Base-by-base conservation (phyloP, 2,329 filamentous ascomycete genomes). In the Penicillium sp. region DNA sequence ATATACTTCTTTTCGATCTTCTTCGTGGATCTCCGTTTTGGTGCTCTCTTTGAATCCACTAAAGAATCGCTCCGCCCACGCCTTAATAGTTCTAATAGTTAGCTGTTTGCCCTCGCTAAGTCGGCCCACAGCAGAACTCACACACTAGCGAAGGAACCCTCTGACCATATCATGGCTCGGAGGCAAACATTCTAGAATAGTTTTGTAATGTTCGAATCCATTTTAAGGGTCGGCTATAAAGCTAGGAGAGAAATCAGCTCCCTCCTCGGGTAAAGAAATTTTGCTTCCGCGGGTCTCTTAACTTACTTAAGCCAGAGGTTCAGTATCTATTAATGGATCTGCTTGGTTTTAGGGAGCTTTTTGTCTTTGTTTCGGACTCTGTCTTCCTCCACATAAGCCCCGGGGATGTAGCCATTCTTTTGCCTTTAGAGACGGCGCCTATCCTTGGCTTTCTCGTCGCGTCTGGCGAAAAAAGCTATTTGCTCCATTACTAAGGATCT, bases 91-190 rank as follows among this genome's bases (percentile, higher is more conserved):
- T 51, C 18, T 54, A 22, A 57, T 58, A 26, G 56, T 54, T n/a
- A 18, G 53, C 20, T 51, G 12, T 51, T 49, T 15, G 43, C 56
- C 55, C 29, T 61, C 51, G 46, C 48, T 53, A 47, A 52, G 56
- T 41, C 43, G 52, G 9, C 54, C 49, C 46, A n/a, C n/a, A 35
- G 49, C 42, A 3, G 15, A 25, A 47, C 55, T n/a, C 52, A 25
- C 26, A 12, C 58, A 61, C 53, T 29, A 61, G 26, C 51, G 49
- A 27, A 61, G 6, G 26, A 61, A 58, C 46, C 58, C 58, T 54
- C 58, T 61, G 12, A 58, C 40, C 4, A 55, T 26, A 31, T 7
- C 35, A 52, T 61, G n/a, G 27, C 55, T 54, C 53, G 22, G 53
- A 47, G 50, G 45, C 25, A 27, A 12, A 53, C 23, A 58, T 5